These are phyloP conservation scores for Eucommia ulmoides DNA, from an alignment of 257 asterid species.

Conservation along the genomic window DNA sequence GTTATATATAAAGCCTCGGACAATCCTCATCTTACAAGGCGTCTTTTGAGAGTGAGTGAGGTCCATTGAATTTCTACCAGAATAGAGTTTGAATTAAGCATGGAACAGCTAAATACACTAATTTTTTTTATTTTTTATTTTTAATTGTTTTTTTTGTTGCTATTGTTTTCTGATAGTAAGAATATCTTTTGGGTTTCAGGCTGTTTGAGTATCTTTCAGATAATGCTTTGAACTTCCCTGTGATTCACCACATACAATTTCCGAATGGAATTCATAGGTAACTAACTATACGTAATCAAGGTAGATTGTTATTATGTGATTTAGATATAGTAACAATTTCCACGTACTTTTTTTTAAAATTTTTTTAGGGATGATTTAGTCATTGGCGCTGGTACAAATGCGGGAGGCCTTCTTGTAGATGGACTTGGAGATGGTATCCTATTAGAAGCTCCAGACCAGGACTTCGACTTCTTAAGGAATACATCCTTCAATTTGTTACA, in stretches of 20 bases:
- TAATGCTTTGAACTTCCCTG: constrained; percentile 73
- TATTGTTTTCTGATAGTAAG: constrained; percentile 6
- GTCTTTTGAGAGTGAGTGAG: no score
- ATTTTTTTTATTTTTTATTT: no score
- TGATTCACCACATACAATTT: constrained; percentile 85
- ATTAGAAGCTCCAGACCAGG: constrained; percentile 82
- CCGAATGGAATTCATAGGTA: constrained; percentile 76
- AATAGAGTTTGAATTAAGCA: no score
- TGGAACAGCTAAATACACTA: no score
- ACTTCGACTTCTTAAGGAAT: constrained; percentile 67
- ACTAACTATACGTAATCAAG: no score
- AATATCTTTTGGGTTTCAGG: constrained; percentile 39
- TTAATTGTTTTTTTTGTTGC: no score
- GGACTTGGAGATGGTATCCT: constrained; percentile 96
- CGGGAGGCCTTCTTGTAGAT: constrained; percentile 86
- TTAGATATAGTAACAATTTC: no score
- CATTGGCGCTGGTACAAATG: constrained; percentile 84
- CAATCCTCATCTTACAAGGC: no score
- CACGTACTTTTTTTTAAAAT: no score
- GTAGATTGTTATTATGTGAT: no score
- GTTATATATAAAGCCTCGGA: no score
- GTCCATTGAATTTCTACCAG: no score
- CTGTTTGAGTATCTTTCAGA: constrained; percentile 81
- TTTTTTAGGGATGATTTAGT: constrained; percentile 78
- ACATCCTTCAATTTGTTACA: constrained; percentile 94